Conservation (phyloP, 371 early-diverging fungal genomes). For the Rhizopus sp. region DNA sequence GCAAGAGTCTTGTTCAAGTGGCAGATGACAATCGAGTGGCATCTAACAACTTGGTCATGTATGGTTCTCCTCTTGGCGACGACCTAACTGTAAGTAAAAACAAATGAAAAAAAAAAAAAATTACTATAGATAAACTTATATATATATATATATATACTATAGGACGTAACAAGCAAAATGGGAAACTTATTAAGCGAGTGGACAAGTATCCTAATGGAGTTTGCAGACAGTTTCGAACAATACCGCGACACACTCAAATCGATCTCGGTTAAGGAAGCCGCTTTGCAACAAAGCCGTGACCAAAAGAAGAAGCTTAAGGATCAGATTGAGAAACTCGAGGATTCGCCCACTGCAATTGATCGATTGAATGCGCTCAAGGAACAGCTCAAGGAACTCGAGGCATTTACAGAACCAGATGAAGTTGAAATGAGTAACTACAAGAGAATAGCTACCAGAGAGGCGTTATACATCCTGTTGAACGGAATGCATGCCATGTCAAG, state of each 20-base stretch:
- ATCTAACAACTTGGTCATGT: slow-evolving; percentile 35
- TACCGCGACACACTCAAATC: slow-evolving; percentile 41
- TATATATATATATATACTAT: no score
- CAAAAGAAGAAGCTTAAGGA: slow-evolving; percentile 34
- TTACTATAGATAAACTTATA: no score
- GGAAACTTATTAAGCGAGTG: slow-evolving; percentile 35
- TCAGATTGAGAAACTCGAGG: slow-evolving; percentile 28
- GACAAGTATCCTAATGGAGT: slow-evolving; percentile 34
- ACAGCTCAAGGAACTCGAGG: slow-evolving; percentile 32
- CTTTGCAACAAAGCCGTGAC: slow-evolving; percentile 27
- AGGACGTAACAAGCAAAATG: slow-evolving; percentile 42
- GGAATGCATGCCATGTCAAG: slow-evolving; percentile 46
- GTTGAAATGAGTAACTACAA: slow-evolving; percentile 42
- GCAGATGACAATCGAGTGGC: slow-evolving; percentile 36
- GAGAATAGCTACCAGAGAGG: slow-evolving; percentile 41
- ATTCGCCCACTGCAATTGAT: slow-evolving; percentile 31
- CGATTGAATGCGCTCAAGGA: slow-evolving; percentile 32
- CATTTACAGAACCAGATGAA: slow-evolving; percentile 28
- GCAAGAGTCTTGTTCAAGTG: slow-evolving; percentile 23
- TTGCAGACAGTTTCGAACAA: slow-evolving; percentile 38
- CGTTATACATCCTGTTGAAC: slow-evolving; percentile 40
- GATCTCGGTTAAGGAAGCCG: slow-evolving; percentile 33
- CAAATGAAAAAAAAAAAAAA: not conserved
- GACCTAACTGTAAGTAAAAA: slow-evolving; percentile 39
- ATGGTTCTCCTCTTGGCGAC: slow-evolving; percentile 40